Conservation (phyloP, 2,329 filamentous ascomycete genomes). For the Pyrenophora graminea region DNA sequence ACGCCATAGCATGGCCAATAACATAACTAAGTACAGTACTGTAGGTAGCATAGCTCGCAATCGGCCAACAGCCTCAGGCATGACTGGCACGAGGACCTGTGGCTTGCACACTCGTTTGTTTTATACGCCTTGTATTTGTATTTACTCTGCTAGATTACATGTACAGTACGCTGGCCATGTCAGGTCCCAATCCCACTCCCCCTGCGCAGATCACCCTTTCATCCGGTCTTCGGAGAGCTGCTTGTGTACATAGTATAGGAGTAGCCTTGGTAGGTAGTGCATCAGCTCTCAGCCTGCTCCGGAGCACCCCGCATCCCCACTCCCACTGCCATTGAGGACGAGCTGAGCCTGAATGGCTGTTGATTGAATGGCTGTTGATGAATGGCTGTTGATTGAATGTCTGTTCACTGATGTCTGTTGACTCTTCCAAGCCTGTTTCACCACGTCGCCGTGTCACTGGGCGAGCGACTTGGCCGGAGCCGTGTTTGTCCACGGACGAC, state of each 20-base stretch:
- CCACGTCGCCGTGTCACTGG: too few species aligned
- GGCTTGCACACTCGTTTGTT: not conserved
- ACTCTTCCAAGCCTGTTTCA: too few species aligned
- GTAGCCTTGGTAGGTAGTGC: not conserved
- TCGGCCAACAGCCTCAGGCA: not conserved
- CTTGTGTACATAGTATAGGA: not conserved
- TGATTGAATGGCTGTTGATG: too few species aligned
- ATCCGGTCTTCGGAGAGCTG: not conserved
- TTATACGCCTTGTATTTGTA: not conserved
- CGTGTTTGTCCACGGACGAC: too few species aligned
- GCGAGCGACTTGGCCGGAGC: too few species aligned
- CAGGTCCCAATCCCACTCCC: conserved; percentile 4
- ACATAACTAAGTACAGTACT: too few species aligned
- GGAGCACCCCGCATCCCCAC: too few species aligned
- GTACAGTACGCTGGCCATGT: not conserved
- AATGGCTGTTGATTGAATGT: too few species aligned
- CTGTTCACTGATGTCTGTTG: too few species aligned
- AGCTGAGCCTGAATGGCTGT: too few species aligned
- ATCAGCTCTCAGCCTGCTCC: not conserved
- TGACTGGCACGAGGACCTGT: not conserved
- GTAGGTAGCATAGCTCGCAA: not conserved
- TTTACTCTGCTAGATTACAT: not conserved
- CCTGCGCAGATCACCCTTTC: conserved; percentile 4
- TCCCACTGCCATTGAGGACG: too few species aligned
- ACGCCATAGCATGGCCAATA: conserved; percentile 11